Evolutionary conservation across 208 protist species (phyloP).

Genomic region (Trypanosoma conorhini): DNA sequence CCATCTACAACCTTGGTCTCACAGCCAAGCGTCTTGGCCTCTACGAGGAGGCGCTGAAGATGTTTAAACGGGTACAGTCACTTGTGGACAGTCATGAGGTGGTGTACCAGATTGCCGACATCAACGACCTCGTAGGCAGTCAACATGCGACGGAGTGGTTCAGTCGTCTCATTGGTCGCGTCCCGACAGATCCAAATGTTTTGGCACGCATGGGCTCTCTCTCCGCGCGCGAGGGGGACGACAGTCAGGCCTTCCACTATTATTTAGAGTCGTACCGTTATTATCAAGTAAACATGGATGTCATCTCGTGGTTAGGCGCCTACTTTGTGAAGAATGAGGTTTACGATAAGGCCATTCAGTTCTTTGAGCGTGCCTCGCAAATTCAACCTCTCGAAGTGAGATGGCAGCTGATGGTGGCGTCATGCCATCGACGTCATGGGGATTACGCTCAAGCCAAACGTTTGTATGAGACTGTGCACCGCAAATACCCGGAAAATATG

Average conservation of each 20-base stretch:
- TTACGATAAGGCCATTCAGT: slow-evolving; percentile 97
- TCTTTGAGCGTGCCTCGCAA: slow-evolving; percentile 96
- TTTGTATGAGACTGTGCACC: slow-evolving; percentile 93
- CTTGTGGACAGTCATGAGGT: slow-evolving; percentile 95
- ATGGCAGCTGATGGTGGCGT: slow-evolving; percentile 97
- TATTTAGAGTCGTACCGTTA: slow-evolving; percentile 96
- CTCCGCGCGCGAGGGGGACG: slow-evolving; percentile 91
- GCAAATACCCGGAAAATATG: slow-evolving; percentile 93
- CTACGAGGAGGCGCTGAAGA: slow-evolving; percentile 92
- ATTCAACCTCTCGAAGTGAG: slow-evolving; percentile 96
- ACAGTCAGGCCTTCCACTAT: slow-evolving; percentile 94
- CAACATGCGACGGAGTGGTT: slow-evolving; percentile 79
- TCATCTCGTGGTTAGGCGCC: slow-evolving; percentile 97
- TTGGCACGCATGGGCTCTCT: slow-evolving; percentile 93
- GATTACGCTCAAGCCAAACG: slow-evolving; percentile 92
- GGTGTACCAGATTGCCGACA: slow-evolving; percentile 94
- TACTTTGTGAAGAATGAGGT: slow-evolving; percentile 97
- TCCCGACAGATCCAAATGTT: slow-evolving; percentile 95
- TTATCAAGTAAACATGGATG: slow-evolving; percentile 97
- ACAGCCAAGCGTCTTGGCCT: slow-evolving; percentile 89
- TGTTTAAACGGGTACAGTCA: slow-evolving; percentile 95
- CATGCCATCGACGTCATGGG: slow-evolving; percentile 94
- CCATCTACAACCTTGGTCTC: slow-evolving; percentile 97
- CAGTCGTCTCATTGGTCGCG: slow-evolving; percentile 81
- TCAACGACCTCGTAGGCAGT: slow-evolving; percentile 88